Base-by-base conservation (phyloP, 495 filamentous ascomycete genomes). In the Talaromyces stipitatus region DNA sequence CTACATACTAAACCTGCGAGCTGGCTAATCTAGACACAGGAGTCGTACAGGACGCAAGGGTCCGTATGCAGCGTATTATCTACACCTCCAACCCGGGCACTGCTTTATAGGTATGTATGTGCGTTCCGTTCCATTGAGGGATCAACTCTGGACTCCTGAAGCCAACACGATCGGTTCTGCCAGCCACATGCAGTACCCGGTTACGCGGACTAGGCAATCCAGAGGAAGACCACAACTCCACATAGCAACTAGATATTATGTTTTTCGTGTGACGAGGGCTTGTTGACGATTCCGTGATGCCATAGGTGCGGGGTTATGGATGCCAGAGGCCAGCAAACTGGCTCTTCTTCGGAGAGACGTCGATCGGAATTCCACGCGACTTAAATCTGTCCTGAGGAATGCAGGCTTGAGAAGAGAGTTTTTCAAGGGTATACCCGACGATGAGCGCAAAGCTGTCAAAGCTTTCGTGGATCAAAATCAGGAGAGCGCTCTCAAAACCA, bases 41-140 rank as follows among this genome's bases (percentile, higher is more conserved):
- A 92, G 87, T 47, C 82, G 89, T 12, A 95, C 90, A 1, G 90
- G 91, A 20, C 79, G 87, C 48, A 94, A 95, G 64, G 89, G 91
- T 8, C 86, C 89, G 30, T 94, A 94, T 66, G 89, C 89, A 12
- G 85, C 82, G 56, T 95, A 96, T 66, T 94, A 92, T 72, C 71
- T 88, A 11, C 84, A 87, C 60, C 74, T 85, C 52, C 69, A 83
- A 58, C 85, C 85, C 18, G 74, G 73, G 23, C 66, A 74, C 43
- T 82, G 79, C 66, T 84, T 85, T 60, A 76, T 86, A 36, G 83
- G 83, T 85, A 72, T 68, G 82, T 78, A 20, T 32, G 50, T 8
- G 26, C 29, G 6, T 56, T 45, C 24, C 28, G 2, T 33, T 33
- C 14, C 24, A 52, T 33, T 6, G 3, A 41, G 11, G 4, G 12